A percentile compares a stretch with the other conserved stretches of the same genome.
Evolutionary conservation across 345 rosid genomes (phyloP).

Genomic region (Populus alba): DNA sequence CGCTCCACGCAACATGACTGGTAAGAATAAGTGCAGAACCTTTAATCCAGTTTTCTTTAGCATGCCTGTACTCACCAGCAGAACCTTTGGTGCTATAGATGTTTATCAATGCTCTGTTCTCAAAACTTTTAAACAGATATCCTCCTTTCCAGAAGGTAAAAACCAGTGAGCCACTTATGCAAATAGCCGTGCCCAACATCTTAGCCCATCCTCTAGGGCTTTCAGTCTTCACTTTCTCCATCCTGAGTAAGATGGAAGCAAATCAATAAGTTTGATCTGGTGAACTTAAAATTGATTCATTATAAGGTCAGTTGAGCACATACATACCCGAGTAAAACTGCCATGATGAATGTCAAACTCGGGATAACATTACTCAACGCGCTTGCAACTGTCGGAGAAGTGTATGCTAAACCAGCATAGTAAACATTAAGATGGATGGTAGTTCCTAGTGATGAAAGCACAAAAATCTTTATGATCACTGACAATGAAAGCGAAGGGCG

Average conservation of each 20-base stretch:
- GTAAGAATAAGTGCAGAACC: slow-evolving; percentile 42
- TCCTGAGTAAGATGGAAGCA: slow-evolving; percentile 23
- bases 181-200: slow-evolving; percentile 30
- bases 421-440: slow-evolving; percentile 43
- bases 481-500: slow-evolving; percentile 32
- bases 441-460: slow-evolving; percentile 38
- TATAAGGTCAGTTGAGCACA: not conserved
- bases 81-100: slow-evolving; percentile 11
- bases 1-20: slow-evolving; percentile 43
- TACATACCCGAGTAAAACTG: slow-evolving; percentile 37
- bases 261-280: not conserved
- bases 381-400: slow-evolving; percentile 41
- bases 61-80: not conserved
- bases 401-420: slow-evolving; percentile 37
- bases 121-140: slow-evolving; percentile 29
- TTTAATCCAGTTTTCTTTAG: slow-evolving; percentile 40
- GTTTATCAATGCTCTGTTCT: slow-evolving; percentile 35
- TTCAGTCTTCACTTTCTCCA: slow-evolving; percentile 40
- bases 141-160: slow-evolving; percentile 54
- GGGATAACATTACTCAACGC: slow-evolving; percentile 48
- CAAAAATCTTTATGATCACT: slow-evolving; percentile 38
- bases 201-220: slow-evolving; percentile 35
- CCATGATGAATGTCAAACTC: slow-evolving; percentile 37
- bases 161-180: slow-evolving; percentile 38
- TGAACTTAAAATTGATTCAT: not conserved